phyloP scores from a whole-genome alignment of 805 yeast genomes.

The Debaryomyces castellii region DNA sequence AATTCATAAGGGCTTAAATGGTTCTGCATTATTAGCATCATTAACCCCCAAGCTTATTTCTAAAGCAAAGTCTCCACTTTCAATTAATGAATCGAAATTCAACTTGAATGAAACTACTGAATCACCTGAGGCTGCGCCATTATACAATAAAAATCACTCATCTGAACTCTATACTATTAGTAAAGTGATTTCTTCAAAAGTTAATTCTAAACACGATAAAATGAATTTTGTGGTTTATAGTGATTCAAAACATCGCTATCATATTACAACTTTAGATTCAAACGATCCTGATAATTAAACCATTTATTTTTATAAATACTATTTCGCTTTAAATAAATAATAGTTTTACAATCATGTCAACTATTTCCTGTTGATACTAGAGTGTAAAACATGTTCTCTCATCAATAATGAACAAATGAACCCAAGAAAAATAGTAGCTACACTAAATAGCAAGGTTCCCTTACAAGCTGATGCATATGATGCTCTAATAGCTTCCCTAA shows the following conservation, averaged over 20 bases:
- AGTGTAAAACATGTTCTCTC: conserved; percentile 58
- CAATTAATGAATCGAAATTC: conserved; percentile 12
- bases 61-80: conserved; percentile 1
- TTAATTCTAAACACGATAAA: not conserved
- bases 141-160: conserved; percentile 10
- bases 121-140: conserved; percentile 4
- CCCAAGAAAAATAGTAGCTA: conserved; percentile 40
- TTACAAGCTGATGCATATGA: conserved; percentile 56
- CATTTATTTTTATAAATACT: not conserved
- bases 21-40: not conserved
- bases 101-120: conserved; percentile 11
- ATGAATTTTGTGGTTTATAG: conserved; percentile 14
- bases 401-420: conserved; percentile 45
- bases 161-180: conserved; percentile 6
- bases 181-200: not conserved
- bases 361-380: conserved; percentile 47
- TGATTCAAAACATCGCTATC: conserved; percentile 21
- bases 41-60: conserved; percentile 14
- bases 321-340: not conserved
- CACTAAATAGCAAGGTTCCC: conserved; percentile 52
- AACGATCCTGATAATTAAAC: not conserved
- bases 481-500: conserved; percentile 44
- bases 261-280: conserved; percentile 11
- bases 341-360: not conserved
- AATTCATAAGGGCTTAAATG: not conserved